phyloP scores from a whole-genome alignment of 768 basidiomycete species.

The Rhizopogon vulgaris region DNA sequence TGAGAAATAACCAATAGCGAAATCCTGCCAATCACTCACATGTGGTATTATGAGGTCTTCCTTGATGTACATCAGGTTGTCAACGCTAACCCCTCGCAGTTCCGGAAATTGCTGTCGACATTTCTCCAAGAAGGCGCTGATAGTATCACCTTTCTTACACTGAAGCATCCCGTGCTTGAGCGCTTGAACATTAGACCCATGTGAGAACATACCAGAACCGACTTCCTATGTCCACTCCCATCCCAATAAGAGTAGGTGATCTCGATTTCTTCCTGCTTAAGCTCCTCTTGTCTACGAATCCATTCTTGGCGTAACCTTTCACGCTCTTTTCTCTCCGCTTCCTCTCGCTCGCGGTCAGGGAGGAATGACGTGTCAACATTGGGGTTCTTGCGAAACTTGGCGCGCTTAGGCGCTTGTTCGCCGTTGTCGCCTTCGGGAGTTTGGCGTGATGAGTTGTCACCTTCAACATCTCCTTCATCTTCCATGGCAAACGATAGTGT shows the following conservation, averaged over 20 bases:
- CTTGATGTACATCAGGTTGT: constrained; percentile 99
- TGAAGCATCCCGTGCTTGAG: constrained; percentile 25
- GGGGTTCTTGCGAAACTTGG: constrained; percentile 91
- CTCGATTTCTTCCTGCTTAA: constrained; percentile 75
- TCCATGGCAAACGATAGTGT: constrained; percentile 90
- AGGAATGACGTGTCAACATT: constrained; percentile 96
- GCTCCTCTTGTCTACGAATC: constrained; percentile 65
- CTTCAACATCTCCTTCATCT: constrained; percentile 53
- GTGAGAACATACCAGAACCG: constrained; percentile 62
- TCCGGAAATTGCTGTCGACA: constrained; percentile 92
- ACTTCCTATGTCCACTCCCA: constrained; percentile 93
- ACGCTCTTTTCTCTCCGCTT: constrained; percentile 80
- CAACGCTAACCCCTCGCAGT: constrained; percentile 81
- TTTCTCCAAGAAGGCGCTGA: constrained; percentile 85
- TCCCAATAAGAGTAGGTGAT: constrained; percentile 98
- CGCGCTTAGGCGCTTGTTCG: constrained; percentile 55
- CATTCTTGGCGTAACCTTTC: constrained; percentile 89
- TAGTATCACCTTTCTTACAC: constrained; percentile 97
- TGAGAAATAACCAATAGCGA: constrained; percentile 1
- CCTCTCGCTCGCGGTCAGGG: constrained; percentile 96
- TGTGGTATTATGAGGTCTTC: constrained; percentile 98
- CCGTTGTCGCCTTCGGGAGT: constrained; percentile 32
- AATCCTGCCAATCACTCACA: constrained; percentile 37
- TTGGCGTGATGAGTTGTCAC: constrained; percentile 32
- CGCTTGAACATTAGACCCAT: not conserved